phyloP scores from a whole-genome alignment of 768 basidiomycete genomes.

The Amyloporia xantha region DNA sequence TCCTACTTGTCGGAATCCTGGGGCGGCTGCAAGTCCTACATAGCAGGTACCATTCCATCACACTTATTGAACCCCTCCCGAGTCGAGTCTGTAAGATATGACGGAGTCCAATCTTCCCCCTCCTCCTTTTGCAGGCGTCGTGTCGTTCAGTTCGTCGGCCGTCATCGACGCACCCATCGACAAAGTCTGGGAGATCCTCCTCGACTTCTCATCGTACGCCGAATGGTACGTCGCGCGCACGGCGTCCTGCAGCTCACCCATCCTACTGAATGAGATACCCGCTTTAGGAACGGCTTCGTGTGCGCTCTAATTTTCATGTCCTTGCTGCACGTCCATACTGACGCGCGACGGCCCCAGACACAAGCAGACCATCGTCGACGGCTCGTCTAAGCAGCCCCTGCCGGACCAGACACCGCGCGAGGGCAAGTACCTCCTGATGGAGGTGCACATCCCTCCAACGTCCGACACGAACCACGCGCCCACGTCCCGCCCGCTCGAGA shows the following conservation, averaged over 20 bases:
- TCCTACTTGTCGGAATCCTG: too few relatives aligned
- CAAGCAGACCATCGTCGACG: conserved; percentile 38
- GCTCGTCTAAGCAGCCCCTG: conserved; percentile 32
- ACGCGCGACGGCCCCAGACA: conserved; percentile 37
- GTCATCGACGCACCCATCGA: conserved; percentile 56
- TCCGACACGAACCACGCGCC: conserved; percentile 33
- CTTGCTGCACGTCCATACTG: neutral
- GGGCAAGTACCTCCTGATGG: conserved; percentile 43
- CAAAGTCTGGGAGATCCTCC: conserved; percentile 53
- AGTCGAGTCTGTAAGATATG: too few relatives aligned
- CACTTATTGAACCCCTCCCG: too few relatives aligned
- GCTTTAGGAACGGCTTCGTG: conserved; percentile 63
- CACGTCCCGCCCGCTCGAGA: conserved; percentile 34
- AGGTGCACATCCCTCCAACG: conserved; percentile 57
- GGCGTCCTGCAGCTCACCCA: too few relatives aligned
- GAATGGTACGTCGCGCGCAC: conserved; percentile 42
- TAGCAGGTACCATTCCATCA: too few relatives aligned
- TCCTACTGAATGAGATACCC: too few relatives aligned
- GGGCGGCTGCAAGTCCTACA: too few relatives aligned
- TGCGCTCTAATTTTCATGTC: conserved; percentile 25
- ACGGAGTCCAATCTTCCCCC: conserved; percentile 36
- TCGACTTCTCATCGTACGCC: conserved; percentile 55
- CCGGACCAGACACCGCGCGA: conserved; percentile 42
- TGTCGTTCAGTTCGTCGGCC: conserved; percentile 38
- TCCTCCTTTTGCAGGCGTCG: conserved; percentile 34